phyloP scores from a whole-genome alignment of 352 stramenopile genomes.

The Pythium brachiatum region DNA sequence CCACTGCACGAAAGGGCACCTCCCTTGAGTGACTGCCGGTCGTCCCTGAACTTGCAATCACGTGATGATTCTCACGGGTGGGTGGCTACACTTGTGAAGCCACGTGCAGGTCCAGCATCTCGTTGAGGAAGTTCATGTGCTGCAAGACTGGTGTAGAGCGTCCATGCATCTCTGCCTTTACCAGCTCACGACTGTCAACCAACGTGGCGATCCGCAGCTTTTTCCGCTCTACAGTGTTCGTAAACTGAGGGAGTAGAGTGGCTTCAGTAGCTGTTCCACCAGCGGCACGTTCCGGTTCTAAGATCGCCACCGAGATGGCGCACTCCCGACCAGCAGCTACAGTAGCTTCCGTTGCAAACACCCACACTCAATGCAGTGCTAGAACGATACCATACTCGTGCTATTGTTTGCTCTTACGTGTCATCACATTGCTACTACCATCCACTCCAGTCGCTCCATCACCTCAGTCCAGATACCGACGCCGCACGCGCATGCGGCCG shows the following conservation, averaged over 20 bases:
- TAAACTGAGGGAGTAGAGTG: not conserved
- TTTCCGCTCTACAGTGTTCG: not conserved
- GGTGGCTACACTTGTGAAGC: too few species aligned
- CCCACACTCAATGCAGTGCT: too few species aligned
- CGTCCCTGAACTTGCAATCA: not conserved
- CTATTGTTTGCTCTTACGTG: too few species aligned
- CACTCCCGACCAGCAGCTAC: not conserved
- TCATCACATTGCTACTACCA: not conserved
- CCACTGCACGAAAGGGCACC: not conserved
- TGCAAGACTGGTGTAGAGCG: too few species aligned
- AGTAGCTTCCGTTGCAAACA: too few species aligned
- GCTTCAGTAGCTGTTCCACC: not conserved
- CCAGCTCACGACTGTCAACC: too few species aligned
- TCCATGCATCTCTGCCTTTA: too few species aligned
- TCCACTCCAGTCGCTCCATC: not conserved
- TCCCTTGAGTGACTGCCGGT: not conserved
- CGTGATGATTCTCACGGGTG: too few species aligned
- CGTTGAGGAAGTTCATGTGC: too few species aligned
- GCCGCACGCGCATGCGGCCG: slow-evolving; percentile 47
- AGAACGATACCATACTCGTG: too few species aligned
- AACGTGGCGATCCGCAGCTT: too few species aligned
- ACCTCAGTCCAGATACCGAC: slow-evolving; percentile 51
- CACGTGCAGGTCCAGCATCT: too few species aligned
- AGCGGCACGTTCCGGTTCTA: not conserved
- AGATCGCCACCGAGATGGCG: not conserved